phyloP scores from a whole-genome alignment of 2,329 filamentous ascomycete species.

The Fusarium circinatum region DNA sequence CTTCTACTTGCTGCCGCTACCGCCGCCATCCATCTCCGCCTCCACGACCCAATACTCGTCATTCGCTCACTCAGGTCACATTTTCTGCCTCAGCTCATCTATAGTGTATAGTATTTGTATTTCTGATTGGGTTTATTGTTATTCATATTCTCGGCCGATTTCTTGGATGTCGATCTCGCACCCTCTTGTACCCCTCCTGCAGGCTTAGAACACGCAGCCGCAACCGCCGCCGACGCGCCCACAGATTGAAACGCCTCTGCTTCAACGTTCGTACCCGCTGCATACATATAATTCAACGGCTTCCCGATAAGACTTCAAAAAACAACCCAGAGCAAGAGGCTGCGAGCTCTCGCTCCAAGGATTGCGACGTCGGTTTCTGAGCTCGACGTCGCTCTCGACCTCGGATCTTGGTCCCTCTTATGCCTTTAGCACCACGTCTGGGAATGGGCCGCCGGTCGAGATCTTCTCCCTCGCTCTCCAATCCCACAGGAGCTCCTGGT shows the following conservation, averaged over 20 bases:
- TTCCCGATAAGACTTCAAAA: conserved; percentile 12
- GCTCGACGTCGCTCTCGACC: conserved; percentile 37
- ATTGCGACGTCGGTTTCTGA: conserved; percentile 34
- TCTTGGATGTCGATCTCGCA: conserved; percentile 22
- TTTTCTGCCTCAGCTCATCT: conserved; percentile 20
- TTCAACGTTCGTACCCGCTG: conserved; percentile 21
- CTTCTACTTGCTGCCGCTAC: conserved; percentile 9
- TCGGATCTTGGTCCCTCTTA: conserved; percentile 37
- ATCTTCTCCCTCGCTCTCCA: conserved; percentile 49
- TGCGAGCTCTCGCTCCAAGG: conserved; percentile 29
- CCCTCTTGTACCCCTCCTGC: conserved; percentile 22
- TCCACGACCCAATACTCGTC: conserved; percentile 27
- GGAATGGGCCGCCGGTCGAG: conserved; percentile 45
- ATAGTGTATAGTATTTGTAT: conserved; percentile 8
- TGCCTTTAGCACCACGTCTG: conserved; percentile 44
- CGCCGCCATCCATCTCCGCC: conserved; percentile 28
- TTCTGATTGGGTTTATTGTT: background rate
- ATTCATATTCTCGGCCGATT: background rate
- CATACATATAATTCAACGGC: conserved; percentile 27
- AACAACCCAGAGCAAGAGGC: conserved; percentile 7
- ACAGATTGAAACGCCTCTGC: conserved; percentile 21
- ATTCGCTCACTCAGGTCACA: conserved; percentile 22
- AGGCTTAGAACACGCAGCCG: conserved; percentile 27
- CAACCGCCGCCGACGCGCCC: conserved; percentile 28
- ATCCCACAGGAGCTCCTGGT: conserved; percentile 54